Conservation (phyloP, 306 rosid species). For the Dalbergia cochinchinensis region DNA sequence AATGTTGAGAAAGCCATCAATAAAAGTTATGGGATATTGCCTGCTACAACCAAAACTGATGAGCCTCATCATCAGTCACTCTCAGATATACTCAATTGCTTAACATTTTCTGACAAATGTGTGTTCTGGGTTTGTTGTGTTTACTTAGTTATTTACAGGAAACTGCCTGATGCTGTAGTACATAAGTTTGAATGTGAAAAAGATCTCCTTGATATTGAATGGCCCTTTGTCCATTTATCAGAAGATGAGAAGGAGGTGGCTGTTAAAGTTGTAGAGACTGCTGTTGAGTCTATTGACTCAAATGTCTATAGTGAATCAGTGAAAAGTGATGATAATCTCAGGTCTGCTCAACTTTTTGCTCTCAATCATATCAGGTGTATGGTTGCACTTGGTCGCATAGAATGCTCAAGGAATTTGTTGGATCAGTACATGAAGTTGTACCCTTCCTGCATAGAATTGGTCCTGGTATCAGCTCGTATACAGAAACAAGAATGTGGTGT, state of each 20-base stretch:
- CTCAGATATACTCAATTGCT: slow-evolving; percentile 74
- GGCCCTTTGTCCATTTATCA: slow-evolving; percentile 66
- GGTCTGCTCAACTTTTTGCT: slow-evolving; percentile 75
- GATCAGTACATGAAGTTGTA: slow-evolving; percentile 69
- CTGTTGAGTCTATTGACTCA: slow-evolving; percentile 63
- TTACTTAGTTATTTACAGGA: slow-evolving; percentile 94
- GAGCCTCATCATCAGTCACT: slow-evolving; percentile 60
- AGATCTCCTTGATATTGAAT: slow-evolving; percentile 75
- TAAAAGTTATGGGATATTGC: slow-evolving; percentile 63
- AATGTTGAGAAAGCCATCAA: slow-evolving; percentile 80
- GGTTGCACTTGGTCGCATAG: slow-evolving; percentile 71
- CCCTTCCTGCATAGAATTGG: slow-evolving; percentile 85
- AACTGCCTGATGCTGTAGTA: slow-evolving; percentile 79
- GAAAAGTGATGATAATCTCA: slow-evolving; percentile 59
- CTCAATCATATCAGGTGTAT: slow-evolving; percentile 79
- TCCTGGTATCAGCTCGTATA: slow-evolving; percentile 61
- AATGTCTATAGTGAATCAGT: slow-evolving; percentile 59
- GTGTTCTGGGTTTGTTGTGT: slow-evolving; percentile 91
- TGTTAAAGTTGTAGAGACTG: slow-evolving; percentile 67
- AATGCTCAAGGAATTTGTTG: slow-evolving; percentile 61
- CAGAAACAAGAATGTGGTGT: slow-evolving; percentile 53
- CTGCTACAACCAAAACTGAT: slow-evolving; percentile 52
- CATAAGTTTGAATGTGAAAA: slow-evolving; percentile 88
- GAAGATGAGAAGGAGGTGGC: slow-evolving; percentile 78
- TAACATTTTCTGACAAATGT: slow-evolving; percentile 90